phyloP scores from a whole-genome alignment of 768 basidiomycete species.

The Lactarius trivialis region DNA sequence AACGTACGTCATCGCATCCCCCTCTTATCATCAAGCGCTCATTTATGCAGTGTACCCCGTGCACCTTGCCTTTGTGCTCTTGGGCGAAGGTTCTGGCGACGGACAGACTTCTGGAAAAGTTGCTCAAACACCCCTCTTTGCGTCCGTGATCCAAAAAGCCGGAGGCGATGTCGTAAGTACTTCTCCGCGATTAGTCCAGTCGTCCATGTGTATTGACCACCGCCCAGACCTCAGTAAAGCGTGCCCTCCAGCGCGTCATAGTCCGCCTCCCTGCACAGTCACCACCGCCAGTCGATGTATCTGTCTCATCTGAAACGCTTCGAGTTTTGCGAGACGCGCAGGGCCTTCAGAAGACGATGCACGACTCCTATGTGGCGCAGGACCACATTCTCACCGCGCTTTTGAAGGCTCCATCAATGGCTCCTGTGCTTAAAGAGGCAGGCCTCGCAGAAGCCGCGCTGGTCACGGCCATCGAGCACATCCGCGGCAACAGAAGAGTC shows the following conservation, averaged over 20 bases:
- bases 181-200: background rate
- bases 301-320: conserved; percentile 48
- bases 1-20: conserved; percentile 45
- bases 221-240: conserved; percentile 49
- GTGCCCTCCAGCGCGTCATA: conserved; percentile 67
- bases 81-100: conserved; percentile 54
- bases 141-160: conserved; percentile 70
- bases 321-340: conserved; percentile 74
- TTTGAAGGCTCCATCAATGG: conserved; percentile 63
- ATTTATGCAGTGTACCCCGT: conserved; percentile 59
- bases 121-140: conserved; percentile 54
- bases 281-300: conserved; percentile 79
- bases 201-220: background rate
- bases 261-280: conserved; percentile 78
- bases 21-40: background rate
- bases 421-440: conserved; percentile 66
- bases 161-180: conserved; percentile 75
- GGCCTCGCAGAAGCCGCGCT: conserved; percentile 63
- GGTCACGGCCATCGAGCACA: conserved; percentile 70
- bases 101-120: conserved; percentile 33
- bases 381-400: conserved; percentile 88
- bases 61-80: conserved; percentile 74
- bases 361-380: conserved; percentile 88
- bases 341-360: conserved; percentile 72
- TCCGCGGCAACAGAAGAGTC: conserved; percentile 77